A percentile compares a stretch with the other conserved stretches of the same genome.
These are phyloP conservation scores for Penicillium freii DNA, from an alignment of 2,329 filamentous ascomycete genomes.

Conservation along the genomic window DNA sequence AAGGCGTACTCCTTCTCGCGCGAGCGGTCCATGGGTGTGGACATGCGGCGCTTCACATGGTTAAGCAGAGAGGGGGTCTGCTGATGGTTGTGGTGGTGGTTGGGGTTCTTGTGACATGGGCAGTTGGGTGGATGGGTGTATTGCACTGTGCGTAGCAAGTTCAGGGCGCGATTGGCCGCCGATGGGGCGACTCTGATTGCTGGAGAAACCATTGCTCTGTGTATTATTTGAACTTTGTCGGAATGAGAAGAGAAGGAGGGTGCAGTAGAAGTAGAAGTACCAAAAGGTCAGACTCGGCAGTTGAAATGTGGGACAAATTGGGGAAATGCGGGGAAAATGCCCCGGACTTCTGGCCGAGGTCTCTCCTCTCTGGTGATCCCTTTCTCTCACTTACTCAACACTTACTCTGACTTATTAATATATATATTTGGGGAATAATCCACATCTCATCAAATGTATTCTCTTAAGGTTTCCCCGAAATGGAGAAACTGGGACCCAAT, in stretches of 20 bases:
- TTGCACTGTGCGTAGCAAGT: slow-evolving; percentile 82
- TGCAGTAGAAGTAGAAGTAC: slow-evolving; percentile 5
- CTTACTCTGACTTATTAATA: no score
- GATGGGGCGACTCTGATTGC: slow-evolving; percentile 47
- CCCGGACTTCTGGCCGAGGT: slow-evolving; percentile 26
- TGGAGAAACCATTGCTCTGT: slow-evolving; percentile 34
- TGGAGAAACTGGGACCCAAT: background rate
- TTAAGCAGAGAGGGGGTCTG: slow-evolving; percentile 46
- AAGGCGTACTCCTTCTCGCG: slow-evolving; percentile 95
- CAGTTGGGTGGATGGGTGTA: slow-evolving; percentile 83
- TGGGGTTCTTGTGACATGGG: slow-evolving; percentile 88
- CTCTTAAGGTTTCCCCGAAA: background rate
- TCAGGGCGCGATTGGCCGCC: slow-evolving; percentile 49
- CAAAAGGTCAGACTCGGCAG: background rate
- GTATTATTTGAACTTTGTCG: background rate
- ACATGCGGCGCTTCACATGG: slow-evolving; percentile 61
- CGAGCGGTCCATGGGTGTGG: slow-evolving; percentile 70
- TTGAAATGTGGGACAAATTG: slow-evolving; percentile 17
- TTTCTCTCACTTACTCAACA: no score
- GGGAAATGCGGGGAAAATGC: slow-evolving; percentile 21
- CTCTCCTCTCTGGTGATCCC: background rate
- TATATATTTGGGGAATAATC: no score
- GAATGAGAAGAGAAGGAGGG: background rate
- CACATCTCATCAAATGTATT: background rate
- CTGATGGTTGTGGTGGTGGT: slow-evolving; percentile 71